Evolutionary conservation across 23 red algal species (phyloP).

Genomic region (Gracilaria caudata): DNA sequence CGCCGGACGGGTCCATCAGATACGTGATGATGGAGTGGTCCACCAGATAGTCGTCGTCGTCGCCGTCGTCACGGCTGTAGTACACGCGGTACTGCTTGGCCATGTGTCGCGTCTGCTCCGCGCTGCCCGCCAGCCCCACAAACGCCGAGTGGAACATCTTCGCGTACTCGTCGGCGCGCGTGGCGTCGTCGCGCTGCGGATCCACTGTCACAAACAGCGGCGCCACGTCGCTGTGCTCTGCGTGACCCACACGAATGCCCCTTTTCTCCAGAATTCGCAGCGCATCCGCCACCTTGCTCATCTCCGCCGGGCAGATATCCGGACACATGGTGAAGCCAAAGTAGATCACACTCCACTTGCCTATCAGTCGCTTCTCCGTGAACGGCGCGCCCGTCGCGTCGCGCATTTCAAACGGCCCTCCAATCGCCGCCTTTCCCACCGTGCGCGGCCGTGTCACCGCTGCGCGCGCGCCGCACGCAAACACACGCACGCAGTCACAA

Average conservation of each 20-base stretch:
- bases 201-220: slow-evolving; percentile 95
- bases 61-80: slow-evolving; percentile 72
- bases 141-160: slow-evolving; percentile 84
- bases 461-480: neutral
- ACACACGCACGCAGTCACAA: neutral
- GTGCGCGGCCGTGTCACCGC: slow-evolving; percentile 25
- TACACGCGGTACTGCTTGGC: slow-evolving; percentile 91
- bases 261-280: slow-evolving; percentile 69
- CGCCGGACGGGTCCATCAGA: slow-evolving; percentile 86
- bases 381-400: slow-evolving; percentile 62
- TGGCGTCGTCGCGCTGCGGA: slow-evolving; percentile 81
- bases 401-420: slow-evolving; percentile 80
- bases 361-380: slow-evolving; percentile 56
- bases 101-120: slow-evolving; percentile 49
- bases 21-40: slow-evolving; percentile 99
- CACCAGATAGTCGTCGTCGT: slow-evolving; percentile 80
- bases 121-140: slow-evolving; percentile 79
- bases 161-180: slow-evolving; percentile 73
- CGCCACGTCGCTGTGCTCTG: neutral
- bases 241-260: slow-evolving; percentile 15
- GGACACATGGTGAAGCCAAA: slow-evolving; percentile 99
- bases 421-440: slow-evolving; percentile 84
- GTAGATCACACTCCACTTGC: slow-evolving; percentile 83
- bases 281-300: slow-evolving; percentile 87
- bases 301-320: slow-evolving; percentile 96